Evolutionary conservation across 495 filamentous ascomycete genomes (phyloP).

Genomic region (Amniculicola lignicola): DNA sequence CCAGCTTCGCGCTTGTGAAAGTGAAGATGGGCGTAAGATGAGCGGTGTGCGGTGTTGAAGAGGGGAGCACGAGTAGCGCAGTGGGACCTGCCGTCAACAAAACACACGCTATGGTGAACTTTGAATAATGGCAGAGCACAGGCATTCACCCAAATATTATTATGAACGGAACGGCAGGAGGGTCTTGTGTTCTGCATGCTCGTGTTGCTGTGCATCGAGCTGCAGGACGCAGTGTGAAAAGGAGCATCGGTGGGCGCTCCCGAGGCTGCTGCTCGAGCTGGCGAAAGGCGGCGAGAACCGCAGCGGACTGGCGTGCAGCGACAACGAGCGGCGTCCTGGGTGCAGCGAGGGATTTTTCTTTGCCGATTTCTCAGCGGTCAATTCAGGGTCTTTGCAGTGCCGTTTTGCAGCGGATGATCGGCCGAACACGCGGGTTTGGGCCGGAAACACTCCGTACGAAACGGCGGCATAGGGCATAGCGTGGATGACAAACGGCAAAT

Average conservation of each 20-base stretch:
- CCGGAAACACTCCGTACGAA: neutral
- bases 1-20: neutral
- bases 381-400: neutral
- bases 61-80: neutral
- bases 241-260: neutral
- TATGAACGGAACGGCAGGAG: neutral
- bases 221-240: constrained; percentile 1
- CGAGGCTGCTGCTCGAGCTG: too few relatives aligned
- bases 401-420: neutral
- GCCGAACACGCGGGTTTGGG: neutral
- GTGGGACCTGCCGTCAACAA: neutral
- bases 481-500: constrained; percentile 1
- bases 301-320: too few relatives aligned
- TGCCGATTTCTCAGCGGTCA: neutral
- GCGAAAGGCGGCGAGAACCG: too few relatives aligned
- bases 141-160: neutral
- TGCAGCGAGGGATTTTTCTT: neutral
- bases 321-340: constrained; percentile 2
- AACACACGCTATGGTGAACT: too few relatives aligned
- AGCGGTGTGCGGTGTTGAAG: constrained; percentile 4
- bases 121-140: too few relatives aligned
- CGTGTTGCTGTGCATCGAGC: neutral
- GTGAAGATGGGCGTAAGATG: neutral
- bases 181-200: neutral
- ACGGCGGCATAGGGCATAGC: neutral